Evolutionary conservation across 2,329 filamentous ascomycete genomes (phyloP).

Genomic region (Colletotrichum tanaceti): DNA sequence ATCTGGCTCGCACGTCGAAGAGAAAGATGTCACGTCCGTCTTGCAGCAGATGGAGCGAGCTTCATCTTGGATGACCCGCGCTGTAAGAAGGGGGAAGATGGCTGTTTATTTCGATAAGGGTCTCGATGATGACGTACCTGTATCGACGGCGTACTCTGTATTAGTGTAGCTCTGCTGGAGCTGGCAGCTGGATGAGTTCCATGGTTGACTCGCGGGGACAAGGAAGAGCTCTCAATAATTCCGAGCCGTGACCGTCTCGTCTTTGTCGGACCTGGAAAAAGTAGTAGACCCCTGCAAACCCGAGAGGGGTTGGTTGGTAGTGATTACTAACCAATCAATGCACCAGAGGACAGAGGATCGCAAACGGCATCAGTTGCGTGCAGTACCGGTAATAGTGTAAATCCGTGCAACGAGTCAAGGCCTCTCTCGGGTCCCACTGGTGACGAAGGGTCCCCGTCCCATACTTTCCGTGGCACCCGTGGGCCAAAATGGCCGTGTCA

Average conservation of each 20-base stretch:
- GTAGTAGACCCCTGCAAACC: neutral
- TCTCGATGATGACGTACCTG: neutral
- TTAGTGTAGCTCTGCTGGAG: neutral
- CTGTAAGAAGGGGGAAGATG: neutral
- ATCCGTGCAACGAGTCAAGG: neutral
- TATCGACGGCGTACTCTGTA: too few species aligned
- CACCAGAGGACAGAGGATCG: neutral
- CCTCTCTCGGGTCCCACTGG: neutral
- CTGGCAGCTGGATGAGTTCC: neutral
- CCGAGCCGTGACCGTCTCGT: neutral
- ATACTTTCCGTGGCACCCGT: neutral
- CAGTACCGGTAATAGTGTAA: too few species aligned
- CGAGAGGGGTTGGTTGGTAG: constrained; percentile 3
- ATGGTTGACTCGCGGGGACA: neutral
- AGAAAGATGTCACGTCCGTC: neutral
- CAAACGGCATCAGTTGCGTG: neutral
- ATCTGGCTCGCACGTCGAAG: too few species aligned
- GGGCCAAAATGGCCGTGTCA: neutral
- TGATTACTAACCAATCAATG: too few species aligned
- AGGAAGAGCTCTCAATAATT: neutral
- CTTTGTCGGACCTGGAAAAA: constrained; percentile 21
- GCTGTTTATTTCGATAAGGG: neutral
- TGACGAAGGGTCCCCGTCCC: neutral
- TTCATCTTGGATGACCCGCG: neutral
- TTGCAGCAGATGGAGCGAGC: neutral